These are phyloP conservation scores for Exophiala aquamarina DNA, from an alignment of 2,329 filamentous ascomycete genomes.

Conservation along the genomic window DNA sequence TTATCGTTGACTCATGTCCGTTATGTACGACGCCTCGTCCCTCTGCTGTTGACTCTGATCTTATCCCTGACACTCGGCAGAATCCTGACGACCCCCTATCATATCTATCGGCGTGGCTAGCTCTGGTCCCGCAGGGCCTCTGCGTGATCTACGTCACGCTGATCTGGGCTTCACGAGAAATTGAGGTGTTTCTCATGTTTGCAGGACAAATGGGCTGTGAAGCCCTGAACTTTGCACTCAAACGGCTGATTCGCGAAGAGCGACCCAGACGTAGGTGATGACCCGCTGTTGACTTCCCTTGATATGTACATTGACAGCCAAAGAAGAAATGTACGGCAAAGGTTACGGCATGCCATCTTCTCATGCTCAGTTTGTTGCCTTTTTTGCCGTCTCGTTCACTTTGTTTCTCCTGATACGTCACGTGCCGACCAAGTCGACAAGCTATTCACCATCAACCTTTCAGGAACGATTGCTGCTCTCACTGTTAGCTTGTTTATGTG, in stretches of 20 bases:
- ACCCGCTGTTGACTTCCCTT: slow-evolving; percentile 1
- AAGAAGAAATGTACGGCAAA: slow-evolving; percentile 72
- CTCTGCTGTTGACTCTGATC: background rate
- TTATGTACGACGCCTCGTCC: slow-evolving; percentile 63
- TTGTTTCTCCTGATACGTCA: slow-evolving; percentile 86
- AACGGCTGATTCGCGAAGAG: slow-evolving; percentile 89
- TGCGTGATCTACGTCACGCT: slow-evolving; percentile 88
- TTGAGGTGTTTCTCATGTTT: slow-evolving; percentile 87
- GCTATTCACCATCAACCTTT: slow-evolving; percentile 40
- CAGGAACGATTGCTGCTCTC: slow-evolving; percentile 61
- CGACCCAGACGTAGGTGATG: slow-evolving; percentile 68
- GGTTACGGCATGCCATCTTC: slow-evolving; percentile 98
- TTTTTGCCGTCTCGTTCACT: slow-evolving; percentile 80
- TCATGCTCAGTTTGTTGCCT: slow-evolving; percentile 91
- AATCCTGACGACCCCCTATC: slow-evolving; percentile 84
- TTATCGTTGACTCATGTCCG: slow-evolving; percentile 94
- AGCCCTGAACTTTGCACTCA: slow-evolving; percentile 82
- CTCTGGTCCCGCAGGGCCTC: slow-evolving; percentile 87
- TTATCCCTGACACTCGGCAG: slow-evolving; percentile 46
- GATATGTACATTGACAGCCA: background rate
- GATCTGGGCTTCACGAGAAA: slow-evolving; percentile 86
- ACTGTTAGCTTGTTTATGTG: slow-evolving; percentile 59
- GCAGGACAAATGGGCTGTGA: slow-evolving; percentile 89
- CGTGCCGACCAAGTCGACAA: slow-evolving; percentile 34
- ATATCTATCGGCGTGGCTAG: slow-evolving; percentile 87